Conservation (phyloP, 108 stramenopile species). For the Craspedostauros australis region DNA sequence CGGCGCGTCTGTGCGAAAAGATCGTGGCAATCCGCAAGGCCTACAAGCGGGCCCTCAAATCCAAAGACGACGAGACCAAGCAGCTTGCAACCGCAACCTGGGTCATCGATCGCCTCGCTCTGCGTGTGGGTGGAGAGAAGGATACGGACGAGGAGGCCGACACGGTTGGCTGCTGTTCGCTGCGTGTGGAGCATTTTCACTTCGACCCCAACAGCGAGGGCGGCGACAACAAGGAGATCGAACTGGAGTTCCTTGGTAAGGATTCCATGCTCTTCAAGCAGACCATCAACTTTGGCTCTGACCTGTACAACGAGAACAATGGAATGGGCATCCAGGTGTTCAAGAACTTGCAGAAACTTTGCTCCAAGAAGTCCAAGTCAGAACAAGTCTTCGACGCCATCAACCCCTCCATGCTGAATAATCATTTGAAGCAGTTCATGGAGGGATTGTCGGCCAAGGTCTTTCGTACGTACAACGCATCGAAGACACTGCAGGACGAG, state of each 20-base stretch:
- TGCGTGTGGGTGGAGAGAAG: constrained; percentile 99
- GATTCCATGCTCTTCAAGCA: constrained; percentile 99
- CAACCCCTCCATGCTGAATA: constrained; percentile 87
- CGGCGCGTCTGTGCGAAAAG: constrained; percentile 91
- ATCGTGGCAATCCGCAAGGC: constrained; percentile 91
- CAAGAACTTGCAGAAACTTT: constrained; percentile 87
- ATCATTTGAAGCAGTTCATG: constrained; percentile 94
- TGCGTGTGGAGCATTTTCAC: constrained; percentile 97
- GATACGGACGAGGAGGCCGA: constrained; percentile 99
- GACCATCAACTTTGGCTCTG: constrained; percentile 92
- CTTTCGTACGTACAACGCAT: constrained; percentile 99
- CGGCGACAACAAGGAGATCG: constrained; percentile 83
- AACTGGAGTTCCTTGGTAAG: constrained; percentile 99
- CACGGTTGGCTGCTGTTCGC: constrained; percentile 99
- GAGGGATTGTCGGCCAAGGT: constrained; percentile 99
- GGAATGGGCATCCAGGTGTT: constrained; percentile 89
- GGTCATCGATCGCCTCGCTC: constrained; percentile 98
- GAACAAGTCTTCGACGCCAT: constrained; percentile 96
- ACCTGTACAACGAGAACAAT: constrained; percentile 80
- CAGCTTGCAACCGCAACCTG: constrained; percentile 99
- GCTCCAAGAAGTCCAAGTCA: constrained; percentile 78
- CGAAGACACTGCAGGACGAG: constrained; percentile 95
- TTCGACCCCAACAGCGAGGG: constrained; percentile 86
- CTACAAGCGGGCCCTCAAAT: constrained; percentile 83
- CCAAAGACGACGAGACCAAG: constrained; percentile 65